Conservation (phyloP, 169 alveolate genomes). For the Cryptosporidium ubiquitum region DNA sequence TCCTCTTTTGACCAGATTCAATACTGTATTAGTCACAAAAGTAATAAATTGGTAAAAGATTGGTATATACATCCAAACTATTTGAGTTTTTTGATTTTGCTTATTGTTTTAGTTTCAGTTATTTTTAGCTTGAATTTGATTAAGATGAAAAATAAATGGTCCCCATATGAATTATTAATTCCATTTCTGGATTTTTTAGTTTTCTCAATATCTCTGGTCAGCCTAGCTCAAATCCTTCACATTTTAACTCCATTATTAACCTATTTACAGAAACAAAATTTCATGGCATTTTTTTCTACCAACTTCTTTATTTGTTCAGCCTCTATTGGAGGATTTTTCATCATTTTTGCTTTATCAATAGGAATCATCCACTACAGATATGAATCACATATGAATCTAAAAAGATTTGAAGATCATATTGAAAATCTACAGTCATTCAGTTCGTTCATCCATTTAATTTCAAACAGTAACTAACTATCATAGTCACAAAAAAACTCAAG, state of each 20-base stretch:
- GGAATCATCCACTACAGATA: slow-evolving; percentile 60
- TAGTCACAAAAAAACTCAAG: not conserved
- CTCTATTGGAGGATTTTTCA: slow-evolving; percentile 43
- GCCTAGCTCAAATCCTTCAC: slow-evolving; percentile 8
- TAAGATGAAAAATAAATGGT: slow-evolving; percentile 49
- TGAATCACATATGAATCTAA: not conserved
- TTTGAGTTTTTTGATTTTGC: slow-evolving; percentile 2
- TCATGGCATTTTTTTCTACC: slow-evolving; percentile 23
- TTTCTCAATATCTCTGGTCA: slow-evolving; percentile 14
- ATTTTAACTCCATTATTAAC: slow-evolving; percentile 26
- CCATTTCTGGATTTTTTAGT: slow-evolving; percentile 33
- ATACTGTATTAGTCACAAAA: slow-evolving; percentile 20
- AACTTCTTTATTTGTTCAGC: slow-evolving; percentile 19
- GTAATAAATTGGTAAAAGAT: not conserved
- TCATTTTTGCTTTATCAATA: slow-evolving; percentile 4
- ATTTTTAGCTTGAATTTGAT: slow-evolving; percentile 8
- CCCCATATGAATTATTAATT: slow-evolving; percentile 6
- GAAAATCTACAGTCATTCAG: slow-evolving; percentile 30
- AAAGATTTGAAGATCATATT: slow-evolving; percentile 33
- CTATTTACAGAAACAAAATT: not conserved
- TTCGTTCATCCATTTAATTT: slow-evolving; percentile 19
- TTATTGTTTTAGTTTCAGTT: slow-evolving; percentile 4
- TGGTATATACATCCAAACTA: slow-evolving; percentile 55
- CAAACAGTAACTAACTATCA: not conserved
- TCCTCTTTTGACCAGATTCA: slow-evolving; percentile 37